These are phyloP conservation scores for Yarrowia yakushimensis DNA, from an alignment of 805 yeast genomes.

Conservation along the genomic window DNA sequence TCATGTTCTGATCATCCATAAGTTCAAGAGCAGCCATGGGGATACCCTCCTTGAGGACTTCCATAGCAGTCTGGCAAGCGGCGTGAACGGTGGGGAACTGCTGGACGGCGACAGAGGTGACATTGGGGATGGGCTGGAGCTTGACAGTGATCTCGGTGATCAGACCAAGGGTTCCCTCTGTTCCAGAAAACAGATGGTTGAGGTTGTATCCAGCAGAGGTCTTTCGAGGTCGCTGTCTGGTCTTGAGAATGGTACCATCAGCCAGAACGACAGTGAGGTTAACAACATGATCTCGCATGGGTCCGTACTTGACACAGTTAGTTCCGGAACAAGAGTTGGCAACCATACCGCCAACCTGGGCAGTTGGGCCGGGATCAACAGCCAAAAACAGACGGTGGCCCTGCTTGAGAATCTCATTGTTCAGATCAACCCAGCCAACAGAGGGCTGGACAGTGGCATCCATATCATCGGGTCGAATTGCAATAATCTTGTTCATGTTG, in stretches of 20 bases:
- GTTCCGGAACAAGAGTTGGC: slow-evolving; percentile 80
- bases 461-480: slow-evolving; percentile 58
- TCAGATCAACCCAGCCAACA: slow-evolving; percentile 72
- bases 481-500: slow-evolving; percentile 55
- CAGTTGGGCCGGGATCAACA: slow-evolving; percentile 79
- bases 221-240: slow-evolving; percentile 70
- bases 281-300: slow-evolving; percentile 70
- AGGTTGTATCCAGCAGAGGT: slow-evolving; percentile 77
- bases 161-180: slow-evolving; percentile 77
- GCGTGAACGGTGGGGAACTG: slow-evolving; percentile 63
- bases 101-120: slow-evolving; percentile 66
- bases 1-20: slow-evolving; percentile 69
- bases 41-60: slow-evolving; percentile 58
- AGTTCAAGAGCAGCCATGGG: slow-evolving; percentile 73
- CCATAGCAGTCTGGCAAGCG: slow-evolving; percentile 68
- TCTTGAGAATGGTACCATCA: slow-evolving; percentile 74
- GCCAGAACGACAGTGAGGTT: slow-evolving; percentile 71
- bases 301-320: slow-evolving; percentile 73
- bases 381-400: slow-evolving; percentile 56
- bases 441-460: slow-evolving; percentile 77
- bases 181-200: slow-evolving; percentile 70
- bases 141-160: slow-evolving; percentile 74
- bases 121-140: slow-evolving; percentile 59
- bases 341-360: slow-evolving; percentile 74
- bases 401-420: slow-evolving; percentile 47